Evolutionary conservation across 164 flowering plant species (phyloP), one percentile per base, ranked within the genome.

Genomic region (Piper betle): DNA sequence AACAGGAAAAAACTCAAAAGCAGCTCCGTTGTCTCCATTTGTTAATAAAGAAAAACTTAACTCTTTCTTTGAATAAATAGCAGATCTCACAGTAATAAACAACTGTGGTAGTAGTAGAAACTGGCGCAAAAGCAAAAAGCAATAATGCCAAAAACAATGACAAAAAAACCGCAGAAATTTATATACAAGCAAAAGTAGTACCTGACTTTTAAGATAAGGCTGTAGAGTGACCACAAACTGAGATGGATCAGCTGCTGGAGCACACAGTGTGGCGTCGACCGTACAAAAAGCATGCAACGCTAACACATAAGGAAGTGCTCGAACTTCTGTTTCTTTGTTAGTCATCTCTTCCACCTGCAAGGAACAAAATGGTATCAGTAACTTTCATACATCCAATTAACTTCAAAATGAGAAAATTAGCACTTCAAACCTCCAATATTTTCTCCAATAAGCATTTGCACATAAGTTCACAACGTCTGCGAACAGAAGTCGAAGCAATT

Each of bases 161-260:
- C 9, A 12, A 46, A 46, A 6, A 5, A 46, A 3, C 15, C 15
- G 50, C 3, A 10, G 15, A 10, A 0, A 46, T 2, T 10, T 46
- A 10, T 46, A 46, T 46, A 46, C 15, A 46, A 46, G 12, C 50
- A 46, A 46, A 18, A 55, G 2, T 55, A 9, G 39, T 50, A 87
- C 98, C 97, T 87, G 97, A 73, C 69, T 90, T 81, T 94, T 94
- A 41, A 94, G 85, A 70, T 94, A 94, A 58, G 99, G 96, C 64
- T 88, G 93, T 59, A 94, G 81, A 25, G 99, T 91, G 72, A 91
- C 86, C 41, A 88, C 86, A 84, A 90, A 94, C 73, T 88, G 92
- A 16, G 96, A 81, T 58, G 97, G 97, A 76, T 94, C 84, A 64
- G 97, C 85, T 60, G 88, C 74, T 19, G 99, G 99, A 42, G 87